Percentiles rank a stretch among this genome's conserved stretches.
phyloP scores from a whole-genome alignment of 2,329 filamentous ascomycete genomes.

The Ophiostoma piceae region DNA sequence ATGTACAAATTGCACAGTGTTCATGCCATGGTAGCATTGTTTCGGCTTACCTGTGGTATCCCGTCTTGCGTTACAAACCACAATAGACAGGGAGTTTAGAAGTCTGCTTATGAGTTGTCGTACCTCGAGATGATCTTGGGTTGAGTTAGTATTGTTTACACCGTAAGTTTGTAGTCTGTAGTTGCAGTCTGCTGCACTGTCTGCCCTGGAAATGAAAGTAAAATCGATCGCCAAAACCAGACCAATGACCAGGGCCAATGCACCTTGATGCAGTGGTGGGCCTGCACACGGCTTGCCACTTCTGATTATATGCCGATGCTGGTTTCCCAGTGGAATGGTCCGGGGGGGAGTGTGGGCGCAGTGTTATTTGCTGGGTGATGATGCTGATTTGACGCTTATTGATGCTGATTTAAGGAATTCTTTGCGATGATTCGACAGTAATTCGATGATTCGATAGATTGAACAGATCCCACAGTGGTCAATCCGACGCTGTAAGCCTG shows the following conservation, averaged over 20 bases:
- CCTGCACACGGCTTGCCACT: neutral
- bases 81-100: neutral
- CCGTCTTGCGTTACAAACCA: conserved; percentile 5
- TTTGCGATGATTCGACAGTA: neutral
- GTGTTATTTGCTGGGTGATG: neutral
- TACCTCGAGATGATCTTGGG: neutral
- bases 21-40: neutral
- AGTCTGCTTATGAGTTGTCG: neutral
- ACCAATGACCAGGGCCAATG: neutral
- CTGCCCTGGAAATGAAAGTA: neutral
- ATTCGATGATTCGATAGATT: neutral
- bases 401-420: neutral
- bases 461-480: neutral
- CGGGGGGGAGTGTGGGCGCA: neutral
- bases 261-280: neutral
- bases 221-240: neutral
- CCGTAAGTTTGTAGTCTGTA: neutral
- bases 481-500: neutral
- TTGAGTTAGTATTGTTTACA: neutral
- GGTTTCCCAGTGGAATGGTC: conserved; percentile 5
- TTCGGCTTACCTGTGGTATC: conserved; percentile 22
- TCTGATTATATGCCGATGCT: conserved; percentile 1
- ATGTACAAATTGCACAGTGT: conserved; percentile 2
- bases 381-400: neutral
- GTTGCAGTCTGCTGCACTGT: neutral